phyloP scores from a whole-genome alignment of 768 basidiomycete genomes.

The Serendipita sp. region DNA sequence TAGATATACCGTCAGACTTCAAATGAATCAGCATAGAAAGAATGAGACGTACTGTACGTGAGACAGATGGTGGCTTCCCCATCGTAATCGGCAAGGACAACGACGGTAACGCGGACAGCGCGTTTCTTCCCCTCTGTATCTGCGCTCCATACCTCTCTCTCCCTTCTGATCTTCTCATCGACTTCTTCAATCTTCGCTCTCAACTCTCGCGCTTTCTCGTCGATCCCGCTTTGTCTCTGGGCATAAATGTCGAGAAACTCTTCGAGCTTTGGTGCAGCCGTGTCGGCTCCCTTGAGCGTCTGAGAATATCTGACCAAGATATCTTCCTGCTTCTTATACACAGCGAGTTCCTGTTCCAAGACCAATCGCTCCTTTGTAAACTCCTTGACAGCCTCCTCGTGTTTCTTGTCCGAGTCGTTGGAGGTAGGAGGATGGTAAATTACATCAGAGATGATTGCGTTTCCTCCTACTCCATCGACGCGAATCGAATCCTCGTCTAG shows the following conservation, averaged over 20 bases:
- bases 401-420: slow-evolving; percentile 12
- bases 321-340: slow-evolving; percentile 28
- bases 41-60: slow-evolving; percentile 33
- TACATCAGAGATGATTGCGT: slow-evolving; percentile 38
- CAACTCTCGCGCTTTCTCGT: neutral
- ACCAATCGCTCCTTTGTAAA: neutral
- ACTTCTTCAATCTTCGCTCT: slow-evolving; percentile 10
- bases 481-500: slow-evolving; percentile 39
- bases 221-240: slow-evolving; percentile 13
- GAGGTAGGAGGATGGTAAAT: slow-evolving; percentile 27
- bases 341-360: slow-evolving; percentile 1
- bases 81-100: slow-evolving; percentile 27
- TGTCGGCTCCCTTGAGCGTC: slow-evolving; percentile 26
- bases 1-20: no score
- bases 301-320: slow-evolving; percentile 31
- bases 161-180: slow-evolving; percentile 16
- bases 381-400: slow-evolving; percentile 1
- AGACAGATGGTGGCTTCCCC: slow-evolving; percentile 29
- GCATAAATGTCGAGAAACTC: slow-evolving; percentile 24
- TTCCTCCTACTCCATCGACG: slow-evolving; percentile 31
- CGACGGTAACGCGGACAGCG: slow-evolving; percentile 24
- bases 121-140: slow-evolving; percentile 11
- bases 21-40: no score
- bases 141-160: slow-evolving; percentile 18
- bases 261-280: slow-evolving; percentile 15